Conservation (phyloP, 169 alveolate genomes). For the Eimeria brunetti region DNA sequence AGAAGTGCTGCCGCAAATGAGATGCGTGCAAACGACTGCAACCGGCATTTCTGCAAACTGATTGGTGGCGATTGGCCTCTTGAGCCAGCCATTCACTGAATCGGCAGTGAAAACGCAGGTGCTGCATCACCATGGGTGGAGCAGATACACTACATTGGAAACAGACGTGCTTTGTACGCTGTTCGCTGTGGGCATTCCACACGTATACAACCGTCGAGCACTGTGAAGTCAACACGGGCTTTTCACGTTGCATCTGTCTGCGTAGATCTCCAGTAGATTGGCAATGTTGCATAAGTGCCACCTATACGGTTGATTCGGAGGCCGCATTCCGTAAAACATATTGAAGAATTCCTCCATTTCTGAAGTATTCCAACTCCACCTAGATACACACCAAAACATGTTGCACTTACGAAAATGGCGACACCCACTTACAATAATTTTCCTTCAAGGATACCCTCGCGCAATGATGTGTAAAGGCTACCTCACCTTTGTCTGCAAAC, state of each 20-base stretch:
- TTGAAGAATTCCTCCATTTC: conserved; percentile 94
- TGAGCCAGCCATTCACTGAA: neutral
- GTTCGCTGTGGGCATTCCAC: neutral
- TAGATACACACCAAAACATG: neutral
- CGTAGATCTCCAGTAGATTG: neutral
- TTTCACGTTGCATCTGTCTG: neutral
- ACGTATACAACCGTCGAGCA: neutral
- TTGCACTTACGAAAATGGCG: conserved; percentile 9
- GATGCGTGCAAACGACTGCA: neutral
- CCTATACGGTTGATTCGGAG: neutral
- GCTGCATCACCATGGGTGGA: neutral
- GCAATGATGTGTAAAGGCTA: neutral
- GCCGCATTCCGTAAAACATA: conserved; percentile 91
- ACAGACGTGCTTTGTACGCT: neutral
- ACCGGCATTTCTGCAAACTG: neutral
- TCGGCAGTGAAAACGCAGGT: neutral
- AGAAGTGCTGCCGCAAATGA: neutral
- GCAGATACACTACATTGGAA: neutral
- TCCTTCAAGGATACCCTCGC: neutral
- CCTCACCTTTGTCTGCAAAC: conserved; percentile 86
- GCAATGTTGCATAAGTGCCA: neutral
- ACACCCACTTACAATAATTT: neutral
- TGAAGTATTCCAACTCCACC: conserved; percentile 92
- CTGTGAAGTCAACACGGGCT: neutral
- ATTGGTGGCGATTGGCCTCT: neutral